Conservation (phyloP, 768 basidiomycete genomes). For the Phylloporus arenicola region DNA sequence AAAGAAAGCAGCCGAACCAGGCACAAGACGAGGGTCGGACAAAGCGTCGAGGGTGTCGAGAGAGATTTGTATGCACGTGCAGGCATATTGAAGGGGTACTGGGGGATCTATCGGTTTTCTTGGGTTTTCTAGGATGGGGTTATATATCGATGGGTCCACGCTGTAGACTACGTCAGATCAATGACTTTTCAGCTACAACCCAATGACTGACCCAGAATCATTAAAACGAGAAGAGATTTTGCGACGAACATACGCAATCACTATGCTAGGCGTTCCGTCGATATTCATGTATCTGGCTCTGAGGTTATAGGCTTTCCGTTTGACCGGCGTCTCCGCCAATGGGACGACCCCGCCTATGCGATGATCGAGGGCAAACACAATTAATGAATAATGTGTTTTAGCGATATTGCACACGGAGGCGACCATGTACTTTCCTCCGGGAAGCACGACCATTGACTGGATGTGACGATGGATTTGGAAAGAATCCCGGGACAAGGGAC, state of each 20-base stretch:
- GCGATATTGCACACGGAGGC: conserved; percentile 49
- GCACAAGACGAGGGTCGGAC: conserved; percentile 37
- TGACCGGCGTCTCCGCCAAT: conserved; percentile 46
- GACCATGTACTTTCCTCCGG: conserved; percentile 64
- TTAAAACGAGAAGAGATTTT: conserved; percentile 20
- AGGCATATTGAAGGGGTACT: conserved; percentile 40
- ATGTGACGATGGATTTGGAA: conserved; percentile 32
- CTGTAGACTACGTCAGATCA: conserved; percentile 13
- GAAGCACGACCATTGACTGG: conserved; percentile 53
- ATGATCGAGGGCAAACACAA: conserved; percentile 55
- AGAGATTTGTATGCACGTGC: conserved; percentile 38
- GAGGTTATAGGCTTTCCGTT: conserved; percentile 49
- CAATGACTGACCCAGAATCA: conserved; percentile 13
- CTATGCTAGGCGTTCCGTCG: conserved; percentile 42
- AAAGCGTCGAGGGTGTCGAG: conserved; percentile 41
- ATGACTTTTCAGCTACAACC: not conserved
- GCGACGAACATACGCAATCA: conserved; percentile 49
- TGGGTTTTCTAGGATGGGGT: conserved; percentile 28
- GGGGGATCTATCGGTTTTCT: conserved; percentile 39
- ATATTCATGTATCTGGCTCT: conserved; percentile 56
- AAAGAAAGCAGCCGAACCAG: conserved; percentile 36
- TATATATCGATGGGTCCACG: conserved; percentile 30
- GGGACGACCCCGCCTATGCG: conserved; percentile 36
- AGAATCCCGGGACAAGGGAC: conserved; percentile 20
- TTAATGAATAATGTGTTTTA: conserved; percentile 43